Percentiles rank a stretch among this genome's conserved stretches.
Evolutionary conservation across 2,329 filamentous ascomycete genomes (phyloP).

Genomic region (Parastagonospora nodorum): DNA sequence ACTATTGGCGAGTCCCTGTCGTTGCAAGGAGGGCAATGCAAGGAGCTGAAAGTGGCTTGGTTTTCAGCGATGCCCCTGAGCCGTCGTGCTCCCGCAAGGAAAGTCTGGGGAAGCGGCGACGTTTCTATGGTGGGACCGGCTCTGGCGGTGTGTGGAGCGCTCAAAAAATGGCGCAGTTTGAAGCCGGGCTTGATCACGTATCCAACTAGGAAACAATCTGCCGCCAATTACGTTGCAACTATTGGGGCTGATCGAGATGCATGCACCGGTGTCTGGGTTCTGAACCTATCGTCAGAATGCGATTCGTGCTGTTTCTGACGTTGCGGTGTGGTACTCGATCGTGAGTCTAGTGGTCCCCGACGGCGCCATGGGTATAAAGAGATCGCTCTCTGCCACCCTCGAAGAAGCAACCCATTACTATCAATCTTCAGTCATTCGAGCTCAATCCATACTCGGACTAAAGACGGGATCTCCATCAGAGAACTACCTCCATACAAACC

Average conservation of each 20-base stretch:
- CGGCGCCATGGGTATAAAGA: conserved; percentile 35
- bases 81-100: conserved; percentile 27
- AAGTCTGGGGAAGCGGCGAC: conserved; percentile 23
- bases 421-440: conserved; percentile 23
- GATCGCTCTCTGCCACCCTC: conserved; percentile 30
- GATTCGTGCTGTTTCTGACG: conserved; percentile 34
- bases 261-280: conserved; percentile 34
- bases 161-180: conserved; percentile 40
- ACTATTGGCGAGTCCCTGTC: conserved; percentile 16
- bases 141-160: conserved; percentile 40
- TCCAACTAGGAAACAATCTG: conserved; percentile 30
- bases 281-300: conserved; percentile 31
- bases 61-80: conserved; percentile 32
- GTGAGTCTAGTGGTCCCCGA: conserved; percentile 18
- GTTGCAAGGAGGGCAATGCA: conserved; percentile 24
- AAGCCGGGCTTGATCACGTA: conserved; percentile 26
- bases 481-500: conserved; percentile 38
- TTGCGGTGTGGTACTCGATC: conserved; percentile 38
- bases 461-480: conserved; percentile 37
- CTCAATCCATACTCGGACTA: conserved; percentile 18
- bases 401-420: conserved; percentile 33
- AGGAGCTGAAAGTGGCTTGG: conserved; percentile 23
- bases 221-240: conserved; percentile 32
- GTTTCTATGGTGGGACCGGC: conserved; percentile 27
- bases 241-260: conserved; percentile 39